Evolutionary conservation across 1,284 basidiomycete species (phyloP), one percentile per base, ranked within the genome.

Genomic region (Caloboletus firmus): DNA sequence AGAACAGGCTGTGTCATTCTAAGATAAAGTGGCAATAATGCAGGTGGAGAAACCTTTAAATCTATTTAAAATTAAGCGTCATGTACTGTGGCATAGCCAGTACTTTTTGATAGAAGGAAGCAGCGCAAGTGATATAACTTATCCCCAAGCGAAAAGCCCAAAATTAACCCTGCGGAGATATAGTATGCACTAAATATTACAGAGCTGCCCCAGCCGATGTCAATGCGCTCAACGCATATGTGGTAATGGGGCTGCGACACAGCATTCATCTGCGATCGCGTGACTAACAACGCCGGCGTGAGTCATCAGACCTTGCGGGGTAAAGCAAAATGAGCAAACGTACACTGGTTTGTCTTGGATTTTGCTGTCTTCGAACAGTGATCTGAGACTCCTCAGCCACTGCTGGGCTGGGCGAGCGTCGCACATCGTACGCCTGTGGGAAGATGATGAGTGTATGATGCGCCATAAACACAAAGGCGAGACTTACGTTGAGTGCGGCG

Each of bases 321-420:
- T 17, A 9, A 53, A 39, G 32, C 37, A 18, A 49, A 24, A 8
- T 13, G 32, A 50, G 12, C 22, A 36, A 15, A 58, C 63, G 31
- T 54, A 68, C 69, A 32, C 32, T 58, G 18, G 34, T 37, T 18
- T 67, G 63, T 56, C 61, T 65, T 15, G 58, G 22, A 9, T 59
- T 51, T 58, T 65, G 64, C 40, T 72, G 67, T 60, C 69, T 59
- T 54, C 67, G 66, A 24, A 69, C 60, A 0, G 70, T 72, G 50
- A 69, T 69, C 26, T 62, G 70, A n/a, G 63, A 48, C 2, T 69
- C 67, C 47, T 69, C 67, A 13, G 54, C 52, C 39, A 68, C 18
- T 9, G 67, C 67, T 28, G 67, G 70, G 51, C 67, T 69, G 22
- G 67, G 69, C 35, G 67, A 65, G 45, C 67, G 67, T 40, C 66